These are phyloP conservation scores for Pseudogymnoascus sp. DNA, from an alignment of 2,329 filamentous ascomycete genomes.

Conservation along the genomic window DNA sequence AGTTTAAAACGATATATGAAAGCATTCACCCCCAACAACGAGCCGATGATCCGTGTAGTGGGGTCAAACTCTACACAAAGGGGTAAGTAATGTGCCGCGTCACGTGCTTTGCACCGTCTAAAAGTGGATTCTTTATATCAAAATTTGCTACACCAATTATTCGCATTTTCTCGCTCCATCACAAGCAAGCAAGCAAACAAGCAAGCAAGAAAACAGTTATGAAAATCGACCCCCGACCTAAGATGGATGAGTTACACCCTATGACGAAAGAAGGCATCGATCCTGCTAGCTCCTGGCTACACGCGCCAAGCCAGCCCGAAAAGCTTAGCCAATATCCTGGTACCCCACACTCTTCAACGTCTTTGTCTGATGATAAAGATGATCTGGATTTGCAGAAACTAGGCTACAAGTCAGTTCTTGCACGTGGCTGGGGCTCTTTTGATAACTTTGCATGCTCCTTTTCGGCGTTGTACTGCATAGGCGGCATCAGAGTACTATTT, in stretches of 20 bases:
- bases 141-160: not conserved
- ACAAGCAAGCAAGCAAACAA: not conserved
- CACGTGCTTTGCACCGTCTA: not conserved
- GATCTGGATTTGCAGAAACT: slow-evolving; percentile 24
- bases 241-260: not conserved
- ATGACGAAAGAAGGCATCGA: not conserved
- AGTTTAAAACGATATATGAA: no score
- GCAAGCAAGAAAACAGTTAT: not conserved
- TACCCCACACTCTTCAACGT: not conserved
- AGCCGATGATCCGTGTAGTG: no score
- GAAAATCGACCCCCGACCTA: no score
- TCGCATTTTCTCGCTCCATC: not conserved
- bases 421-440: slow-evolving; percentile 24
- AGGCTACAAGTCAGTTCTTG: slow-evolving; percentile 24
- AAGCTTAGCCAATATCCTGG: not conserved
- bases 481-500: slow-evolving; percentile 26
- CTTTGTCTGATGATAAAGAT: slow-evolving; percentile 19
- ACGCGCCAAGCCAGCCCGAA: not conserved
- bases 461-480: slow-evolving; percentile 25
- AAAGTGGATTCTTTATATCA: not conserved
- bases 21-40: no score
- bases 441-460: slow-evolving; percentile 27
- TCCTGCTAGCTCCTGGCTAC: not conserved
- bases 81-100: not conserved
- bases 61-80: no score